Conservation (phyloP, 148 eudicot species). For the Pharnaceum exiguum region DNA sequence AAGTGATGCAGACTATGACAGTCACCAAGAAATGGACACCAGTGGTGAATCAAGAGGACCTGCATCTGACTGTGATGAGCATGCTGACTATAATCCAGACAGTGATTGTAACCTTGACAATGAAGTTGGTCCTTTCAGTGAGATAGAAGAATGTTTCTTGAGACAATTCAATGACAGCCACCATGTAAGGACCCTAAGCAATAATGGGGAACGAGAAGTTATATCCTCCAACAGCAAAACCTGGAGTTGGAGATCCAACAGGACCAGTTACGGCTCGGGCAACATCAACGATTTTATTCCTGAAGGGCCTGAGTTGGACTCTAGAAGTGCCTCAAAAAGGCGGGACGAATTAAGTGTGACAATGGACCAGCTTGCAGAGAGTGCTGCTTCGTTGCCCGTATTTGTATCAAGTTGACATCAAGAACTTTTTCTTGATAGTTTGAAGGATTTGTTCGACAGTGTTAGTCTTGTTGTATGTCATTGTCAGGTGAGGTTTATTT, state of each 20-base stretch:
- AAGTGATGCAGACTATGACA: slow-evolving; percentile 52
- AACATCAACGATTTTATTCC: slow-evolving; percentile 4
- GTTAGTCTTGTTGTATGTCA: slow-evolving; percentile 6
- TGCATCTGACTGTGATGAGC: slow-evolving; percentile 47
- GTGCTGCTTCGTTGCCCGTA: slow-evolving; percentile 28
- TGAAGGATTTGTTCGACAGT: slow-evolving; percentile 1
- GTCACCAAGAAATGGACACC: slow-evolving; percentile 64
- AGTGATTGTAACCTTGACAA: slow-evolving; percentile 31
- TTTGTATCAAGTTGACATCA: slow-evolving; percentile 24
- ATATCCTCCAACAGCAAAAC: slow-evolving; percentile 24
- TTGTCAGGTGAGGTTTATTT: slow-evolving; percentile 16
- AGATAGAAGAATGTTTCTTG: slow-evolving; percentile 67
- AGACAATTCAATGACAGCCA: slow-evolving; percentile 44
- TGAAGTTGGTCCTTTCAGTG: slow-evolving; percentile 37
- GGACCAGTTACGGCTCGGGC: neutral
- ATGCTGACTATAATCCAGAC: slow-evolving; percentile 21
- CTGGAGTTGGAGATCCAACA: slow-evolving; percentile 24
- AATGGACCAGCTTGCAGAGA: slow-evolving; percentile 31
- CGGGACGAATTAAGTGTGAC: slow-evolving; percentile 20
- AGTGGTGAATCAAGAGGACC: slow-evolving; percentile 57
- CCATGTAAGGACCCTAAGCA: slow-evolving; percentile 18
- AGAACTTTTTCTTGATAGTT: neutral
- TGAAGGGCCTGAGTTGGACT: neutral
- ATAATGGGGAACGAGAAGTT: slow-evolving; percentile 5
- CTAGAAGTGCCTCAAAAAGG: slow-evolving; percentile 15